A percentile compares a stretch with the other conserved stretches of the same genome.
Conservation (phyloP, 2,329 filamentous ascomycete genomes). For the Lachnellula suecica region DNA sequence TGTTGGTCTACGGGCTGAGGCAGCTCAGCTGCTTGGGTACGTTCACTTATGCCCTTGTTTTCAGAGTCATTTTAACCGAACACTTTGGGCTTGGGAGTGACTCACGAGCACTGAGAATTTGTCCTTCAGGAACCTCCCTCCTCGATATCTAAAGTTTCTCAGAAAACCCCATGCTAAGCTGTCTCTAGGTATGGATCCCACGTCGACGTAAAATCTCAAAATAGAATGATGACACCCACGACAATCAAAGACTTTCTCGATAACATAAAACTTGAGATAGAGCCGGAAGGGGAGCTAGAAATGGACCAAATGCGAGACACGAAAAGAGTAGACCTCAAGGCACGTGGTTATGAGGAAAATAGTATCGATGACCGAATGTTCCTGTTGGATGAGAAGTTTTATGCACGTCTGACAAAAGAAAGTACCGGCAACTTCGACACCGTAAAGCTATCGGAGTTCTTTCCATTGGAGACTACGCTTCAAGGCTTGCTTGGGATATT, state of each 20-base stretch:
- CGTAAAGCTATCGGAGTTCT: constrained; percentile 79
- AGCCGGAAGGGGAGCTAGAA: constrained; percentile 70
- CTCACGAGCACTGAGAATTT: no score
- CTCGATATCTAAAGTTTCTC: no score
- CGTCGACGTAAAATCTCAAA: no score
- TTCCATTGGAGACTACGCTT: constrained; percentile 73
- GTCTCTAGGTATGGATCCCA: no score
- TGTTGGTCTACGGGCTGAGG: constrained; percentile 73
- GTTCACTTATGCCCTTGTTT: constrained; percentile 73
- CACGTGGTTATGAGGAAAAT: constrained; percentile 50
- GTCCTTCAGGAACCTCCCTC: no score
- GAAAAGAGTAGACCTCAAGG: constrained; percentile 69
- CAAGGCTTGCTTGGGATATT: constrained; percentile 81
- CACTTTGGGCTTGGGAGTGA: no score
- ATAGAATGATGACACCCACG: constrained; percentile 80
- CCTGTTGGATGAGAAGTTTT: constrained; percentile 80
- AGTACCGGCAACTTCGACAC: constrained; percentile 79
- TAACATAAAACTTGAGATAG: constrained; percentile 66
- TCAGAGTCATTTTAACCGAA: no score
- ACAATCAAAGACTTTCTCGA: constrained; percentile 72
- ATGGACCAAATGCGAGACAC: constrained; percentile 67
- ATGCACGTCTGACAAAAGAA: constrained; percentile 78
- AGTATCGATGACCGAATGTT: constrained; percentile 70
- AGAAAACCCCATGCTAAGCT: no score
- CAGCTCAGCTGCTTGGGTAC: constrained; percentile 74